phyloP scores from a whole-genome alignment of 2,329 filamentous ascomycete species.

The Nemania diffusa region DNA sequence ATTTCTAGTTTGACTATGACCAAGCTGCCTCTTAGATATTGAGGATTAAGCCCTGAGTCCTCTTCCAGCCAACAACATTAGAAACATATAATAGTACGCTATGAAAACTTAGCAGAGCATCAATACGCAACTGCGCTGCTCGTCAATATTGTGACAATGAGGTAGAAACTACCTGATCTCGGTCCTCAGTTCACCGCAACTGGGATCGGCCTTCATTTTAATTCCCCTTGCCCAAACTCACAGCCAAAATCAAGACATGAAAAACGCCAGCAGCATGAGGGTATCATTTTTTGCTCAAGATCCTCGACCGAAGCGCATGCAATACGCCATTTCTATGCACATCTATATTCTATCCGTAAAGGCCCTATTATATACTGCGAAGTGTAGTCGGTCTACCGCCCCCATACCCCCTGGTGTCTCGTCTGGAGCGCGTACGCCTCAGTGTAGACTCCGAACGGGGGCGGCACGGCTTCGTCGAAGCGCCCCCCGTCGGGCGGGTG shows the following conservation, averaged over 20 bases:
- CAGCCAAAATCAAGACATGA: neutral
- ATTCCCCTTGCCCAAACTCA: neutral
- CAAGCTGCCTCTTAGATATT: neutral
- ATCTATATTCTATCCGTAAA: neutral
- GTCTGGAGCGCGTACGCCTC: slow-evolving; percentile 33
- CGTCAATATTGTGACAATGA: neutral
- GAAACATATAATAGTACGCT: neutral
- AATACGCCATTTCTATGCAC: slow-evolving; percentile 7
- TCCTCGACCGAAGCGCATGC: neutral
- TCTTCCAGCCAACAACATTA: neutral
- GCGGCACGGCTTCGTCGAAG: slow-evolving; percentile 7
- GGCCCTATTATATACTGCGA: neutral
- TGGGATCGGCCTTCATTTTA: neutral
- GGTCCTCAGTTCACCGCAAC: neutral
- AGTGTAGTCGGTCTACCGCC: slow-evolving; percentile 6
- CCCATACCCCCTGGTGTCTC: slow-evolving; percentile 24
- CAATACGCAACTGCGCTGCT: neutral
- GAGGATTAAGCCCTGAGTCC: neutral
- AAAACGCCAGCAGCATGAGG: slow-evolving; percentile 12
- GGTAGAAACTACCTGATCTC: neutral
- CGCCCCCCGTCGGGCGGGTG: neutral
- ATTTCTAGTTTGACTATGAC: neutral
- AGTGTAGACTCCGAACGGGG: slow-evolving; percentile 30
- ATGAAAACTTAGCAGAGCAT: neutral
- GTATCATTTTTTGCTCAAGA: slow-evolving; percentile 28